Base-by-base conservation (phyloP, 805 yeast species). In the Yueomyces sp. region DNA sequence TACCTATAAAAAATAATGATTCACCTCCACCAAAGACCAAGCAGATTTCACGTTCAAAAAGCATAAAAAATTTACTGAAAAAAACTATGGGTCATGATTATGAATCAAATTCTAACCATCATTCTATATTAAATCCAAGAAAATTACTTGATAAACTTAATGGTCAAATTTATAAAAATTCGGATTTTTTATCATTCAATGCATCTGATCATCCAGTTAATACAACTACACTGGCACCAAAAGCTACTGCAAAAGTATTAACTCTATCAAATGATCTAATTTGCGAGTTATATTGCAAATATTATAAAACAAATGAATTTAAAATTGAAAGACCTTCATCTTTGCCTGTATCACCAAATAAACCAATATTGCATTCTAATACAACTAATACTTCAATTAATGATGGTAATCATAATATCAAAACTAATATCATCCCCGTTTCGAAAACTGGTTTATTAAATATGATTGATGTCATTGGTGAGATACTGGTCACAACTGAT, bases 221-320 rank as follows among this genome's bases (percentile, higher is more conserved):
- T 38, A 77, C 74, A 36, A 88, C 95, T 0, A 53, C 77, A 0
- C 75, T 86, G 62, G 95, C 94, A 1, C 95, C 96, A 0, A 64
- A 73, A 26, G 67, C 68, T 4, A 81, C 95, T 0, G 68, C 74
- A 41, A 77, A 76, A 48, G 64, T 80, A 11, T 59, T 88, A 37
- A 79, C 81, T 40, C 64, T 79, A 37, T 81, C 94, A 1, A 83
- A 83, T 54, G 96, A 87, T 60, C 76, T 83, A 7, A 76, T 88
- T 4, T 85, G 73, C 60, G 94, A 85, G 47, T 57, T 84, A 39
- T 58, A 66, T 36, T 49, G 56, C 40, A 63, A 64, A 32, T 51
- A 55, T 28, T 44, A 52, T 33, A 52, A 46, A 36, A 45, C 40
- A 7, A 44, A 38, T 39, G 34, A 31, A 8, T 31, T 31, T 8